Evolutionary conservation across 2,329 filamentous ascomycete genomes (phyloP), one percentile per base, ranked within the genome.

Genomic region (Colletotrichum sp.): DNA sequence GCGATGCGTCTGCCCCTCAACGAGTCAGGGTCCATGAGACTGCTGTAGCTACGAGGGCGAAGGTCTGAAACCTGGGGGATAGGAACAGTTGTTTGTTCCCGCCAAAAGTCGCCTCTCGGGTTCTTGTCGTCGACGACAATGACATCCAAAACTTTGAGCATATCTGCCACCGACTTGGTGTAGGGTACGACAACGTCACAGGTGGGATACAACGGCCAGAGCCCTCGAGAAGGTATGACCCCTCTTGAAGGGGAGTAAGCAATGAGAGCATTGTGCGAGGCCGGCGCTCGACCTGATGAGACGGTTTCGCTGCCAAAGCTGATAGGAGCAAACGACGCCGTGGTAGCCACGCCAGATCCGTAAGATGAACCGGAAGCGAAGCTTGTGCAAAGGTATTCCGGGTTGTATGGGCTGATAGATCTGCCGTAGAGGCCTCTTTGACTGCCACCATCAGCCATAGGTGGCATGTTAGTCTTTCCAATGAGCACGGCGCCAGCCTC

Each of bases 391-490:
- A 90, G 81, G 71, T 88, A 91, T 2, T 87, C 83, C 1, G 79
- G 66, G 72, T 90, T 90, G 77, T 91, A 91, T 0, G 89, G 88
- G 48, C 85, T 88, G 76, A 89, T 87, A 0, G 89, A 88, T 7
- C 89, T 84, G 1, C 88, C 89, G 78, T 89, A 90, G 7, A 88
- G 78, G 3, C 89, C 89, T 15, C 89, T 82, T 75, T 90, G 89
- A 87, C 90, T 90, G 1, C 89, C 89, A 4, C 88, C 88, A 32
- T 86, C 87, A 36, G 89, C 89, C 88, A 91, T 90, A 1, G 89
- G 87, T 5, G 89, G 90, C 87, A 92, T 92, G 4, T 83, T 93
- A 1, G 91, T 91, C 60, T 87, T 86, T 0, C 91, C 91, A 0
- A 91, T 82, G 24, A 90, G 80, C 1, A 91, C 82, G 0, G 86